A percentile compares a stretch with the other conserved stretches of the same genome.
phyloP scores from a whole-genome alignment of 2,329 filamentous ascomycete genomes.

The Xylariaceae sp. region DNA sequence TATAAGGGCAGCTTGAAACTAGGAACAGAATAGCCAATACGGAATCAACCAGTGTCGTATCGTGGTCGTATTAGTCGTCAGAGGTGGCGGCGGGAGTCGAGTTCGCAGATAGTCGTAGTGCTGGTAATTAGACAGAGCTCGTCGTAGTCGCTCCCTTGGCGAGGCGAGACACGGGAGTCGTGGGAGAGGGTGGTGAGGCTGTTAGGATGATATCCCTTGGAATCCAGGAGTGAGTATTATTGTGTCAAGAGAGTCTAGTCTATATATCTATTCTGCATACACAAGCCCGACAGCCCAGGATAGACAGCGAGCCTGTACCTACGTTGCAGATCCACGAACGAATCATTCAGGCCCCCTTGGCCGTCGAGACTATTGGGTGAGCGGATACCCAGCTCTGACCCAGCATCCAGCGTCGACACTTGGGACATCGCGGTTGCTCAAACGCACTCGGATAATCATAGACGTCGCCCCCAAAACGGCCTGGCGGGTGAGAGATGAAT shows the following conservation, averaged over 20 bases:
- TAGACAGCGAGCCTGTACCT: neutral
- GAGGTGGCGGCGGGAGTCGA: conserved; percentile 20
- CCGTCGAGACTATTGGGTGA: conserved; percentile 17
- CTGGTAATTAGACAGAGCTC: conserved; percentile 14
- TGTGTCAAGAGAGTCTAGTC: conserved; percentile 13
- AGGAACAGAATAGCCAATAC: conserved; percentile 9
- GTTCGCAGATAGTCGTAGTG: conserved; percentile 14
- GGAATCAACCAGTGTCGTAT: conserved; percentile 24
- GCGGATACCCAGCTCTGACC: conserved; percentile 7
- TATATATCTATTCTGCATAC: conserved; percentile 25
- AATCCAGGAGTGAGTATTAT: conserved; percentile 16
- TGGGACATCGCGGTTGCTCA: conserved; percentile 23
- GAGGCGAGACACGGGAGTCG: conserved; percentile 14
- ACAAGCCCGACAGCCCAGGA: conserved; percentile 8
- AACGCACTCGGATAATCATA: conserved; percentile 21
- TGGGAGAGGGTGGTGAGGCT: neutral
- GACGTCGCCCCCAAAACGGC: conserved; percentile 26
- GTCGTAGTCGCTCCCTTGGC: conserved; percentile 5
- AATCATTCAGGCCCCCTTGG: conserved; percentile 10
- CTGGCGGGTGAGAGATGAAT: conserved; percentile 24
- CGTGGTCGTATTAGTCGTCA: conserved; percentile 27
- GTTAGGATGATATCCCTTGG: conserved; percentile 1
- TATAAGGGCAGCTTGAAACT: conserved; percentile 12
- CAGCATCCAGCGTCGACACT: conserved; percentile 1
- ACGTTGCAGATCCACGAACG: conserved; percentile 8